These are phyloP conservation scores for Boletus rufocinnamomeus DNA, from an alignment of 768 basidiomycete species.

Conservation along the genomic window DNA sequence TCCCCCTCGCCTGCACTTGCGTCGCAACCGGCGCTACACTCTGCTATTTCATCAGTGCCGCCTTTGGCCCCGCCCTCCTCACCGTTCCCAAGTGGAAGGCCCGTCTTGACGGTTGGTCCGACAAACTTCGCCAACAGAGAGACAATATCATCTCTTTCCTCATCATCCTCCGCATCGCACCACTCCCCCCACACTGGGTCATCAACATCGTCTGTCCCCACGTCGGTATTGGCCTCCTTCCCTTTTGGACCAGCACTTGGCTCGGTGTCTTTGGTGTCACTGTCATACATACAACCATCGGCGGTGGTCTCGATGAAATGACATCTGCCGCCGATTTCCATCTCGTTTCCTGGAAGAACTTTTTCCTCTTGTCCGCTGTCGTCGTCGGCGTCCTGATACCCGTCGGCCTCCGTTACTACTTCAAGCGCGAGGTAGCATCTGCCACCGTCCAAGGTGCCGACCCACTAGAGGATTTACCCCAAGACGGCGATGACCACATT, in stretches of 20 bases:
- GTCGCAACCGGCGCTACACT: slow-evolving; percentile 89
- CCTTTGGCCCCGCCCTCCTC: slow-evolving; percentile 89
- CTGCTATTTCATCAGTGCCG: slow-evolving; percentile 90
- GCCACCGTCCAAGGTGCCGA: slow-evolving; percentile 39
- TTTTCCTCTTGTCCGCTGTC: slow-evolving; percentile 80
- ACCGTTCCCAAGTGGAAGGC: slow-evolving; percentile 84
- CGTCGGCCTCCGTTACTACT: slow-evolving; percentile 84
- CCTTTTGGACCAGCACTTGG: slow-evolving; percentile 91
- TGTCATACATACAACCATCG: slow-evolving; percentile 95
- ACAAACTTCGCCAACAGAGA: slow-evolving; percentile 74
- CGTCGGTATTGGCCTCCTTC: slow-evolving; percentile 78
- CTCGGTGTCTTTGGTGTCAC: slow-evolving; percentile 88
- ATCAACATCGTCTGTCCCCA: slow-evolving; percentile 93
- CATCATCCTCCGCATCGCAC: slow-evolving; percentile 92
- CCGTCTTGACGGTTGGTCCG: slow-evolving; percentile 78
- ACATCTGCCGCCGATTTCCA: slow-evolving; percentile 92
- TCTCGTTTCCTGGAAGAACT: slow-evolving; percentile 89
- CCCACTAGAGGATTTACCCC: slow-evolving; percentile 36
- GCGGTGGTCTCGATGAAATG: slow-evolving; percentile 93
- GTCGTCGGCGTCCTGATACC: slow-evolving; percentile 93
- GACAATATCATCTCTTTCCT: slow-evolving; percentile 90
- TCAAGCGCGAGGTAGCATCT: slow-evolving; percentile 59
- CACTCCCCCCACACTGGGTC: slow-evolving; percentile 96
- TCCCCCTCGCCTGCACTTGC: slow-evolving; percentile 89
- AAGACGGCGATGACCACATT: slow-evolving; percentile 47